A percentile compares a stretch with the other conserved stretches of the same genome.
Evolutionary conservation across 495 filamentous ascomycete species (phyloP).

Genomic region (Podospora bellae-mahoneyi): DNA sequence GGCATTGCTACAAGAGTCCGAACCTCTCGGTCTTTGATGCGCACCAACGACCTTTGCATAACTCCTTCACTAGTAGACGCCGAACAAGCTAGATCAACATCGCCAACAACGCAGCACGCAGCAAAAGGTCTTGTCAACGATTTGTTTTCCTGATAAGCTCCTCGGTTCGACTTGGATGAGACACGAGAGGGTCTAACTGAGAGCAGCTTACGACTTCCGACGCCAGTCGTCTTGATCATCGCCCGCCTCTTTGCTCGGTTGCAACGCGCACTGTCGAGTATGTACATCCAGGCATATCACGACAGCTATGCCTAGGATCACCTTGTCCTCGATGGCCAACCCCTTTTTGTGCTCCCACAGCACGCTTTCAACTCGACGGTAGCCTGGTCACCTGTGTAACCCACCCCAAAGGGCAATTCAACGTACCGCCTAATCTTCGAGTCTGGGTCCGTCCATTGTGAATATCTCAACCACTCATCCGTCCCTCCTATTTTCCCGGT

Average conservation of each 20-base stretch:
- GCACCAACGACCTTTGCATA: not conserved
- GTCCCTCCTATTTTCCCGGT: not conserved
- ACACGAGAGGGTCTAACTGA: too few relatives aligned
- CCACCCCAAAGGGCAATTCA: conserved; percentile 1
- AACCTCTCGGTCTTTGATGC: not conserved
- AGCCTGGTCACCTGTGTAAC: conserved; percentile 1
- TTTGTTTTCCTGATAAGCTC: not conserved
- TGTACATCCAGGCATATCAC: not conserved
- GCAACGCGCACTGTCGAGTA: not conserved
- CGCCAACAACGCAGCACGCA: not conserved
- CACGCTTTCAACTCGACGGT: not conserved
- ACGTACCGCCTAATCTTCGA: not conserved
- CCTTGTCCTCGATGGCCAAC: not conserved
- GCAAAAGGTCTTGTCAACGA: not conserved
- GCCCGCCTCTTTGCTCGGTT: not conserved
- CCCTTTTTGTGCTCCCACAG: not conserved
- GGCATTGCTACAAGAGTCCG: not conserved
- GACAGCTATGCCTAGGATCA: not conserved
- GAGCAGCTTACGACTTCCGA: too few relatives aligned
- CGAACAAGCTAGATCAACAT: not conserved
- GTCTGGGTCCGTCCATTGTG: not conserved
- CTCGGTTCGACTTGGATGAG: too few relatives aligned
- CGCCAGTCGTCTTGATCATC: too few relatives aligned
- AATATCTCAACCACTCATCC: not conserved
- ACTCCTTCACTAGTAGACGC: not conserved